These are phyloP conservation scores for Clitoria ternatea DNA, from an alignment of 306 rosid species.

Conservation along the genomic window DNA sequence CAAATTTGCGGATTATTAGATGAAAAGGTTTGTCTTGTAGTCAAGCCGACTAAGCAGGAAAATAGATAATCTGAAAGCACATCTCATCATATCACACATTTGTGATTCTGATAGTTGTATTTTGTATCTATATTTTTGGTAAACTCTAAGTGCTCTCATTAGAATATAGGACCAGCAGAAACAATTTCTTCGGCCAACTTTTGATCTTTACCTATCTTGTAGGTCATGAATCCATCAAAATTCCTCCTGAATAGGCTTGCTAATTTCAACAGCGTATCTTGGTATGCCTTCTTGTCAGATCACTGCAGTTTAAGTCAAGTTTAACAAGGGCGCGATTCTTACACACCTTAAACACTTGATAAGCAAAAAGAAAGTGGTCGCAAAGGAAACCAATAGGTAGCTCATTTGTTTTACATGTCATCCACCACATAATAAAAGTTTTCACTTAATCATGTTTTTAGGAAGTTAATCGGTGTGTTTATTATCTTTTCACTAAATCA, in stretches of 20 bases:
- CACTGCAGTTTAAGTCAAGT: constrained; percentile 45
- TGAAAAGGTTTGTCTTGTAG: neutral
- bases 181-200: constrained; percentile 62
- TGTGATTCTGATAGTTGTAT: neutral
- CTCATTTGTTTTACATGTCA: too few relatives aligned
- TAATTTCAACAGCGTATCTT: constrained; percentile 46
- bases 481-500: too few relatives aligned
- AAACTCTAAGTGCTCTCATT: constrained; percentile 14
- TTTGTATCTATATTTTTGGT: neutral
- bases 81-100: neutral
- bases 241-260: constrained; percentile 69
- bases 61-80: neutral
- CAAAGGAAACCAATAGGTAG: too few relatives aligned
- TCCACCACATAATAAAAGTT: too few relatives aligned
- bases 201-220: constrained; percentile 60
- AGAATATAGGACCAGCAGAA: constrained; percentile 65
- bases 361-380: too few relatives aligned
- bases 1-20: neutral
- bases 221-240: constrained; percentile 49
- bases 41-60: neutral
- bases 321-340: neutral
- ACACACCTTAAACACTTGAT: too few relatives aligned
- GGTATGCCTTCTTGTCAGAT: constrained; percentile 58
- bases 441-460: too few relatives aligned
- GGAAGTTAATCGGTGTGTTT: too few relatives aligned